Percentiles rank a stretch among this genome's conserved stretches.
Evolutionary conservation across 106 monocot genomes (phyloP).

Genomic region (Apostasia ramifera): DNA sequence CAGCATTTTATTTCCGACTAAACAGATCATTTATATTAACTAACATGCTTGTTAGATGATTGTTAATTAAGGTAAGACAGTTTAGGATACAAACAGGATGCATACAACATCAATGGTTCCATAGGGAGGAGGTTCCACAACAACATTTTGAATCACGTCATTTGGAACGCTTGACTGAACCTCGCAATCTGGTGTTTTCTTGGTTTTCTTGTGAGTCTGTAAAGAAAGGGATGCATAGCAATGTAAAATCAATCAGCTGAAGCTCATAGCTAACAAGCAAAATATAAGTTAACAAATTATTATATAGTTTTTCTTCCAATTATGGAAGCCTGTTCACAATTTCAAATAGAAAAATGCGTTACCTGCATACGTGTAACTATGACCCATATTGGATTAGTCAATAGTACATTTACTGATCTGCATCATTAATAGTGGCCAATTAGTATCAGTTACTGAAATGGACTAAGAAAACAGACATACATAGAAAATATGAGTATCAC

Average conservation of each 20-base stretch:
- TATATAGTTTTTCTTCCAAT: not conserved
- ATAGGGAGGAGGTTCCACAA: slow-evolving; percentile 41
- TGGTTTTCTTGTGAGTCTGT: slow-evolving; percentile 69
- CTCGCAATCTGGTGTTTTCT: slow-evolving; percentile 11
- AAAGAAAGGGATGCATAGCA: slow-evolving; percentile 4
- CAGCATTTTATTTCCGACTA: too few relatives aligned
- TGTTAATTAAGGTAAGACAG: not conserved
- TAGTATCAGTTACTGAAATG: not conserved
- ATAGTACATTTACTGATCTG: slow-evolving; percentile 92
- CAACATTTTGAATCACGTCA: slow-evolving; percentile 18
- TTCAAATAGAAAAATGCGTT: slow-evolving; percentile 1
- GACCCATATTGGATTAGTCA: slow-evolving; percentile 98
- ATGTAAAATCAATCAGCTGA: not conserved
- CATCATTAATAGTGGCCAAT: slow-evolving; percentile 11
- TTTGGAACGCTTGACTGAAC: slow-evolving; percentile 17
- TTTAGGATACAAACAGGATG: slow-evolving; percentile 2
- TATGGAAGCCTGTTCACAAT: not conserved
- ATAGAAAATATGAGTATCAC: not conserved
- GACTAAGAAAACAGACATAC: slow-evolving; percentile 4
- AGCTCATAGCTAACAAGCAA: not conserved
- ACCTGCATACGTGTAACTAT: slow-evolving; percentile 97
- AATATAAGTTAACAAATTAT: not conserved
- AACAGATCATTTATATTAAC: too few relatives aligned
- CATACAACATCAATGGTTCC: slow-evolving; percentile 61
- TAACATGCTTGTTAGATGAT: too few relatives aligned